Evolutionary conservation across 2,329 filamentous ascomycete genomes (phyloP).

Genomic region (Apiospora aurea): DNA sequence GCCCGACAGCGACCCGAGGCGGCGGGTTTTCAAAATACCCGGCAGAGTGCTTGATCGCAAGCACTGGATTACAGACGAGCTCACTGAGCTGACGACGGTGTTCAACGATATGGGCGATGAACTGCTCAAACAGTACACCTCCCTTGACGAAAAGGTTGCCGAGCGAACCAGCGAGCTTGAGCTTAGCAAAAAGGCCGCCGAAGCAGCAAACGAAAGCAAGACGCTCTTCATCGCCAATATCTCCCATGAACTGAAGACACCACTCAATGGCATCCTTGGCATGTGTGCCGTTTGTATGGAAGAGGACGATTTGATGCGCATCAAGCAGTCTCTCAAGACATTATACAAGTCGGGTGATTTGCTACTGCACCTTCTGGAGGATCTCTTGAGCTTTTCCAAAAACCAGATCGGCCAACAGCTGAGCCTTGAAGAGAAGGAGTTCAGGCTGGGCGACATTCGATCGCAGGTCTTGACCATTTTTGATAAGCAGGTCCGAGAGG

Average conservation of each 20-base stretch:
- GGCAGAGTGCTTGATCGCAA: constrained; percentile 79
- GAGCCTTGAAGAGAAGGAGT: constrained; percentile 83
- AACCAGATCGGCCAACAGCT: constrained; percentile 91
- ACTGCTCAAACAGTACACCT: constrained; percentile 83
- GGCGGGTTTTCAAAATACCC: constrained; percentile 80
- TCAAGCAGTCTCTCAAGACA: constrained; percentile 85
- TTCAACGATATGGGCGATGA: constrained; percentile 97
- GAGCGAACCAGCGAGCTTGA: constrained; percentile 86
- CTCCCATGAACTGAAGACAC: constrained; percentile 86
- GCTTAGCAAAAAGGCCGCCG: constrained; percentile 88
- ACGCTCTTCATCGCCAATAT: constrained; percentile 98
- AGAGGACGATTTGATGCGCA: constrained; percentile 78
- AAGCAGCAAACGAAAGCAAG: constrained; percentile 96
- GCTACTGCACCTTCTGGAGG: constrained; percentile 84
- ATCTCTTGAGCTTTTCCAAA: constrained; percentile 91
- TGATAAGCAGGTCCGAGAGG: constrained; percentile 86
- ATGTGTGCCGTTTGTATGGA: constrained; percentile 95
- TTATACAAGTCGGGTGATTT: constrained; percentile 90
- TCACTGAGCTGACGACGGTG: constrained; percentile 81
- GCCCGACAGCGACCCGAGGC: constrained; percentile 48
- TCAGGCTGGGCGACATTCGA: constrained; percentile 81
- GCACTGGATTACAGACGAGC: constrained; percentile 81
- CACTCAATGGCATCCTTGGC: constrained; percentile 92
- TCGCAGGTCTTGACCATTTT: constrained; percentile 87
- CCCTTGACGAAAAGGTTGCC: constrained; percentile 82